These are phyloP conservation scores for Lactifluus echinatus DNA, from an alignment of 768 basidiomycete genomes.

Conservation along the genomic window DNA sequence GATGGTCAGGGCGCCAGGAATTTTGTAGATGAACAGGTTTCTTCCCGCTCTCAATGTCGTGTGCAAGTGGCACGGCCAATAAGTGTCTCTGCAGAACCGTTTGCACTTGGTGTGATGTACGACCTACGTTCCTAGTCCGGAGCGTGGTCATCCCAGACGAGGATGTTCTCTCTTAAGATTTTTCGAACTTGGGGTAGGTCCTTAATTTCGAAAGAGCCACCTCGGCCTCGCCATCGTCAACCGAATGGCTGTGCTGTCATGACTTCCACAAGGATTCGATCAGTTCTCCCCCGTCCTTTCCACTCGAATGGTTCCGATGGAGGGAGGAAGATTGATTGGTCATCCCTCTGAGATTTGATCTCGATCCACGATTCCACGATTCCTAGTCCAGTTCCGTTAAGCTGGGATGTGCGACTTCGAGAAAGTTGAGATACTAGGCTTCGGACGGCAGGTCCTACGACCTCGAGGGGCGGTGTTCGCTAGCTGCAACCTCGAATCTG, in stretches of 20 bases:
- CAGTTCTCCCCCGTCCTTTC: neutral
- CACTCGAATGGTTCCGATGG: neutral
- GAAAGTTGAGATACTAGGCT: neutral
- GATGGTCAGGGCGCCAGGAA: too few species aligned
- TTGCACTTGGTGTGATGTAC: neutral
- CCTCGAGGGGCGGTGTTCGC: neutral
- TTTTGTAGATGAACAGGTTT: neutral
- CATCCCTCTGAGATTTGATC: neutral
- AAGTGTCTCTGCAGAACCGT: neutral
- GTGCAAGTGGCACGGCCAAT: too few species aligned
- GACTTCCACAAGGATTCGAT: constrained; percentile 3
- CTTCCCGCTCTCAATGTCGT: neutral
- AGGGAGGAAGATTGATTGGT: too few species aligned
- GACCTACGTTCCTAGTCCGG: neutral
- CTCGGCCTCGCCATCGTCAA: neutral
- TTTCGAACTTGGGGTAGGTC: neutral
- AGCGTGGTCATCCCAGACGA: neutral
- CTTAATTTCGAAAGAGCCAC: neutral
- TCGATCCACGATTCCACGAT: neutral
- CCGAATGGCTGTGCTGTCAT: neutral
- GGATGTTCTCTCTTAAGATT: neutral
- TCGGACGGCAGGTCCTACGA: too few species aligned
- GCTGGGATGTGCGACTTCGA: neutral
- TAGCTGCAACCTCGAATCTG: neutral
- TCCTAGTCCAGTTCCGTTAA: neutral